Conservation (phyloP, 2,329 filamentous ascomycete species). For the Massarina eburnea region DNA sequence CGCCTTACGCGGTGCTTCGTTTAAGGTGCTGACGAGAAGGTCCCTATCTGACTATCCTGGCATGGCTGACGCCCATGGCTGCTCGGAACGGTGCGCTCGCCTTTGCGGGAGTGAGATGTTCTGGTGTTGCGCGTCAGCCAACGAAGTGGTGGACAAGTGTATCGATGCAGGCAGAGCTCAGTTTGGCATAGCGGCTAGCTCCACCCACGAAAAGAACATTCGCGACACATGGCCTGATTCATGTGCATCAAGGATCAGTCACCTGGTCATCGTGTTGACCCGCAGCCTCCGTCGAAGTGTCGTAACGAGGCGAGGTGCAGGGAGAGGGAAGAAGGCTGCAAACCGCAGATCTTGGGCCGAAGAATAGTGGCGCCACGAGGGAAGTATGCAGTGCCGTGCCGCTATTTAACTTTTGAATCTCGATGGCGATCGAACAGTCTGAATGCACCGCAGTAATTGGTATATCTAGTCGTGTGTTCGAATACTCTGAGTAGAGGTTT, state of each 20-base stretch:
- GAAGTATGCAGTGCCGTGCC: no score
- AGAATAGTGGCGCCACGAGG: no score
- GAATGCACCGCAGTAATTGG: no score
- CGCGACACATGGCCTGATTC: neutral
- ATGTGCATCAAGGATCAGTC: neutral
- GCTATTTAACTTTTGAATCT: no score
- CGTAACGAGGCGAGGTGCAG: no score
- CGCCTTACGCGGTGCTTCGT: slow-evolving; percentile 9
- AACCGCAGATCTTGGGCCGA: no score
- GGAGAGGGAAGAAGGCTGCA: no score
- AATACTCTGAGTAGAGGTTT: no score
- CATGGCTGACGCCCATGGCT: slow-evolving; percentile 10
- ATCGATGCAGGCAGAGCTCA: slow-evolving; percentile 10
- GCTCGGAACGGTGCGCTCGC: slow-evolving; percentile 21
- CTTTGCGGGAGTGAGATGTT: slow-evolving; percentile 13
- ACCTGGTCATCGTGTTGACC: neutral
- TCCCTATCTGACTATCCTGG: slow-evolving; percentile 9
- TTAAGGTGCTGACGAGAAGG: slow-evolving; percentile 18
- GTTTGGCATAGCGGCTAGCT: neutral
- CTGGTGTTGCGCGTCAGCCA: slow-evolving; percentile 10
- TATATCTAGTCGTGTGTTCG: no score
- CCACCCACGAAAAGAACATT: neutral
- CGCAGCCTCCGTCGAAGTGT: no score
- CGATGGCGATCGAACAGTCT: no score
- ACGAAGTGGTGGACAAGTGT: slow-evolving; percentile 5